Base-by-base conservation (phyloP, 805 yeast genomes). In the Starmerella sp. region DNA sequence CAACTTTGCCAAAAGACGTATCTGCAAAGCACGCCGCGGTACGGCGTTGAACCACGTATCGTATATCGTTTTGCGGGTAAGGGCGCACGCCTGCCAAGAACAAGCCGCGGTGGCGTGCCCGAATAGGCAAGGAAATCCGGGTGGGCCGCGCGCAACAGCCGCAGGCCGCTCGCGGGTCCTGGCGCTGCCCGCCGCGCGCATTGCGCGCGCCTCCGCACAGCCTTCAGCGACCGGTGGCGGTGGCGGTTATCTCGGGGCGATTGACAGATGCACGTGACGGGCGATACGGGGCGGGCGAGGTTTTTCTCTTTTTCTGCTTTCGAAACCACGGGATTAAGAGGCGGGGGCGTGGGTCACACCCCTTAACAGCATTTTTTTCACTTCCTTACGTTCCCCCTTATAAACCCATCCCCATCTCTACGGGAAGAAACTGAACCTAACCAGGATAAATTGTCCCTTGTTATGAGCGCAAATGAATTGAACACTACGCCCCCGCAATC, bases 391-490 rank as follows among this genome's bases (percentile, higher is more conserved):
- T 44, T 34, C 31, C 34, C 34, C 49, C 39, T 46, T 46, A 46
- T 46, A 46, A 46, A 46, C 49, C 49, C 38, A 46, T 28, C 49
- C 49, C 49, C 49, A 46, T 22, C 31, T 7, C 6, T 29, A 15
- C 34, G 49, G 49, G 49, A 46, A 46, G 49, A 46, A 44, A 31
- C 31, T 44, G 30, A 32, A 43, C 34, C 47, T 13, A 43, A 31
- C 13, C 14, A 34, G 49, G 38, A 46, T 8, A 17, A 14, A 10
- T 6, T 15, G 34, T 30, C 15, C 51, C 37, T 15, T 38, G 59
- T 53, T 56, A 58, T 58, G 61, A 58, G 61, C 55, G 59, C 61
- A 39, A 58, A 58, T 58, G 62, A 58, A 31, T 39, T 58, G 54
- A 57, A 44, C 54, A 58, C 50, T 36, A 35, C 50, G 41, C 14